phyloP scores from a whole-genome alignment of 2,329 filamentous ascomycete species.

The Colletotrichum ledebouriae region DNA sequence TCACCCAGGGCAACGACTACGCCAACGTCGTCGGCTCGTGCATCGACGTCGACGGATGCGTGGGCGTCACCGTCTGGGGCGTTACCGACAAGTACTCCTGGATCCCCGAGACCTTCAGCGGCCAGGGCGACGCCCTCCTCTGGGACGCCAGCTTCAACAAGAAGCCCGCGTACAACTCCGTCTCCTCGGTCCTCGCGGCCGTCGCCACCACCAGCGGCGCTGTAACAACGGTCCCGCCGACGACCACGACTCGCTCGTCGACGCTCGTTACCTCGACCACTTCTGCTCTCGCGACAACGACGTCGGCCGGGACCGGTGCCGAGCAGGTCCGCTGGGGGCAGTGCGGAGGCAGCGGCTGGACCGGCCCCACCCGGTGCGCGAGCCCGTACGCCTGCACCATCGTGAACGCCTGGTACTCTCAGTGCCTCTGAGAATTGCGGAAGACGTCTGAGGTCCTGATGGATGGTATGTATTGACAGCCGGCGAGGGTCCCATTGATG shows the following conservation, averaged over 20 bases:
- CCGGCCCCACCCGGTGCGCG: conserved; percentile 42
- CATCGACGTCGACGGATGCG: conserved; percentile 54
- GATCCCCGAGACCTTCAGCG: conserved; percentile 55
- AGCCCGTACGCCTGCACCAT: conserved; percentile 41
- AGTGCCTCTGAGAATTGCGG: conserved; percentile 39
- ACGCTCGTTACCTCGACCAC: conserved; percentile 22
- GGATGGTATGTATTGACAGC: fast-evolving
- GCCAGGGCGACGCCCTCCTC: conserved; percentile 56
- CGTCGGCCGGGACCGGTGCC: conserved; percentile 30
- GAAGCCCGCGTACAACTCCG: conserved; percentile 56
- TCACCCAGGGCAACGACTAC: conserved; percentile 64
- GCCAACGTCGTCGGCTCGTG: conserved; percentile 54
- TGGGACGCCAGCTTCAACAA: conserved; percentile 54
- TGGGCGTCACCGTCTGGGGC: conserved; percentile 61
- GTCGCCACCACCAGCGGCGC: conserved; percentile 44
- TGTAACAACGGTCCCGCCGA: not conserved
- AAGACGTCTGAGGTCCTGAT: not conserved
- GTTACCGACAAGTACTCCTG: conserved; percentile 56
- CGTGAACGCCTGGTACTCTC: conserved; percentile 45
- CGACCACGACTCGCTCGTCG: conserved; percentile 17
- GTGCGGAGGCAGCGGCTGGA: conserved; percentile 44
- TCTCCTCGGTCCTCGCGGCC: conserved; percentile 53
- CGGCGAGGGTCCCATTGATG: not conserved
- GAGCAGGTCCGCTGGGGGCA: conserved; percentile 43
- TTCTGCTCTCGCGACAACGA: conserved; percentile 27